Percentiles rank a stretch among this genome's conserved stretches.
Conservation (phyloP, 1,284 basidiomycete species). For the Phlebopus sp. region DNA sequence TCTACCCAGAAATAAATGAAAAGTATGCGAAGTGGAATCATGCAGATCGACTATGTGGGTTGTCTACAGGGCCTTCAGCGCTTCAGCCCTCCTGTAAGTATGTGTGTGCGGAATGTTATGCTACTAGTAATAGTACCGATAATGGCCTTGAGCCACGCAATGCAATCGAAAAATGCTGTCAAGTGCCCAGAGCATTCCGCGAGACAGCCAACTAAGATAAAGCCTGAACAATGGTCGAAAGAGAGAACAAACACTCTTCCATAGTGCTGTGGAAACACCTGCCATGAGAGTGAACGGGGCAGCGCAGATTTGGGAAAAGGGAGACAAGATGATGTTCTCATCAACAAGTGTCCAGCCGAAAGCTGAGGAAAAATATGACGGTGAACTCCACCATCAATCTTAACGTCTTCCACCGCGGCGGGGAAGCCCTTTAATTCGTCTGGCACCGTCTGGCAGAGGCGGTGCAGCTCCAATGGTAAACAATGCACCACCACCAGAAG, state of each 20-base stretch:
- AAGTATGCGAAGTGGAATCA: constrained; percentile 9
- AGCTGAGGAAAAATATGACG: constrained; percentile 11
- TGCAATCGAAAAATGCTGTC: constrained; percentile 15
- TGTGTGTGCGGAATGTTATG: constrained; percentile 15
- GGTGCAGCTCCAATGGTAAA: constrained; percentile 60
- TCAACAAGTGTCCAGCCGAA: constrained; percentile 11
- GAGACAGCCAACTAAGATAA: constrained; percentile 2
- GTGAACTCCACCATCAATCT: constrained; percentile 9
- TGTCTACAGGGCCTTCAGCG: constrained; percentile 34
- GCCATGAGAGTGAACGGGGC: constrained; percentile 21
- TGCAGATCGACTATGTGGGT: constrained; percentile 18
- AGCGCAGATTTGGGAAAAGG: constrained; percentile 11
- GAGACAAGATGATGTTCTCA: neutral
- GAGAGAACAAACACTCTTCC: constrained; percentile 9
- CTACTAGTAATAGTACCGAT: constrained; percentile 8
- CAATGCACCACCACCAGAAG: constrained; percentile 37
- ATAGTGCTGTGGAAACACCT: constrained; percentile 20
- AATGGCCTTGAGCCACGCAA: constrained; percentile 33
- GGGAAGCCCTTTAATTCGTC: constrained; percentile 56
- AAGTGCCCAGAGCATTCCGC: constrained; percentile 14
- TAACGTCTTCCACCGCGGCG: constrained; percentile 33
- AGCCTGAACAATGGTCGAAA: constrained; percentile 7
- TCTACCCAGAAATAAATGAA: constrained; percentile 12
- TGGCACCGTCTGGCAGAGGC: constrained; percentile 33
- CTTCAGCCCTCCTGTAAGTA: constrained; percentile 32